Evolutionary conservation across 495 filamentous ascomycete genomes (phyloP).

Genomic region (Apodospora peruviana): DNA sequence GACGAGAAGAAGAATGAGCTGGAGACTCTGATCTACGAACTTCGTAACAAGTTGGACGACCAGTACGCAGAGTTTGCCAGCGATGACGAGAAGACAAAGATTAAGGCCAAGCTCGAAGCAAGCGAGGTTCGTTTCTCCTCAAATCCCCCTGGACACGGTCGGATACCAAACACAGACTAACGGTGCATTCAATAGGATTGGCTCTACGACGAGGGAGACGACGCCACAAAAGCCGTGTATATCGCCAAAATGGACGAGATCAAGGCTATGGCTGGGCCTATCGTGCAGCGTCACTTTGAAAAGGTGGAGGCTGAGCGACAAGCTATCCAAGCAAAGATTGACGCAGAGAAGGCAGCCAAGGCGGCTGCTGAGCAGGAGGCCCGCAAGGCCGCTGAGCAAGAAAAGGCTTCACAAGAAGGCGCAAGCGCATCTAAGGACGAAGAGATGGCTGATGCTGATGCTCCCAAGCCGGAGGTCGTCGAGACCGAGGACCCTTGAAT

Average conservation of each 20-base stretch:
- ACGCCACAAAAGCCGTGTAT: conserved; percentile 90
- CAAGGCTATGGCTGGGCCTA: conserved; percentile 80
- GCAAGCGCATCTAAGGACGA: conserved; percentile 35
- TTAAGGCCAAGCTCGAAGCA: conserved; percentile 70
- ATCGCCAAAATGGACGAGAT: conserved; percentile 94
- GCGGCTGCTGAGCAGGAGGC: conserved; percentile 63
- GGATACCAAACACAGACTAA: background rate
- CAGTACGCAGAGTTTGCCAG: conserved; percentile 81
- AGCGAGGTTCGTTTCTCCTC: conserved; percentile 63
- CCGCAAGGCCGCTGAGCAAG: conserved; percentile 40
- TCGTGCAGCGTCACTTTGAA: conserved; percentile 91
- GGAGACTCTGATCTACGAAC: conserved; percentile 93
- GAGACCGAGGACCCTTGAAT: conserved; percentile 24
- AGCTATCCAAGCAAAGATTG: conserved; percentile 64
- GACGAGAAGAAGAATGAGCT: conserved; percentile 99
- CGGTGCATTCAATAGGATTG: conserved; percentile 64
- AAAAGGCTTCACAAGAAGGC: conserved; percentile 29
- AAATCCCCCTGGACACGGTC: background rate
- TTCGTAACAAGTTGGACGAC: conserved; percentile 89
- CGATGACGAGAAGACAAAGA: conserved; percentile 87
- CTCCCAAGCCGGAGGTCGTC: conserved; percentile 40
- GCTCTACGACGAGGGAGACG: conserved; percentile 97
- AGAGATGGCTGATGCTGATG: conserved; percentile 54
- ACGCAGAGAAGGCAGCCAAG: conserved; percentile 80
- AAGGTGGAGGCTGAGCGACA: conserved; percentile 87